Base-by-base conservation (phyloP, 352 stramenopile genomes). In the Phytopythium montanum region DNA sequence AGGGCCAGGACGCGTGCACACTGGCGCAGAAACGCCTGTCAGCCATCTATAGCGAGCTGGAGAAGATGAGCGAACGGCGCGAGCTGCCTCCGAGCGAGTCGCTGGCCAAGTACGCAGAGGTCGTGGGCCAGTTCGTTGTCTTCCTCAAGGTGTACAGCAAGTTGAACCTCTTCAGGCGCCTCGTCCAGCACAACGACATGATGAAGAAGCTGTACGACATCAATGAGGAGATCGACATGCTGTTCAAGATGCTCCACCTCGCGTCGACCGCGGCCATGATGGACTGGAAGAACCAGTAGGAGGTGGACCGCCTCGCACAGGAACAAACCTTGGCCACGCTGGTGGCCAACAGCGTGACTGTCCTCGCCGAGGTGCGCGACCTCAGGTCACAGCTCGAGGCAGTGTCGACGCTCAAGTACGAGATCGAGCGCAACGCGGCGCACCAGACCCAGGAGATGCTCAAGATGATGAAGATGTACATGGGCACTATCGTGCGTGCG, bases 191-290 rank as follows among this genome's bases (percentile, higher is more conserved):
- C 56, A 46, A 49, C 3, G 52, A 60, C n/a, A 62, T 79, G 71
- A 72, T 72, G 46, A 55, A 62, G 8, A 45, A 76, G 39, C 45
- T 68, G 5, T 59, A 49, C 12, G 18, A 52, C 12, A 52, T 75
- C 13, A 59, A 74, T 14, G 55, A 67, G 38, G 68, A 74, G 28
- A 70, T 79, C 48, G 71, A 76, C 51, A 64, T 65, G n/a, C 46
- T 76, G 16, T 69, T 79, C 46, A 64, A 63, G 34, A 57, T 79
- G 49, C 63, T 79, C 1, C 66, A 69, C 18, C 54, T 79, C 16
- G 58, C 72, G 16, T 69, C 63, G 5, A 62, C 58, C 3, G 65
- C 50, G 10, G 59, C 48, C 3, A 62, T 76, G 38, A 66, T 70
- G 60, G 51, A 69, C 26, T 72, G 65, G 65, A 54, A 51, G 28